Base-by-base conservation (phyloP, 176 grass and related monocot species). In the Zoysia pacifica region DNA sequence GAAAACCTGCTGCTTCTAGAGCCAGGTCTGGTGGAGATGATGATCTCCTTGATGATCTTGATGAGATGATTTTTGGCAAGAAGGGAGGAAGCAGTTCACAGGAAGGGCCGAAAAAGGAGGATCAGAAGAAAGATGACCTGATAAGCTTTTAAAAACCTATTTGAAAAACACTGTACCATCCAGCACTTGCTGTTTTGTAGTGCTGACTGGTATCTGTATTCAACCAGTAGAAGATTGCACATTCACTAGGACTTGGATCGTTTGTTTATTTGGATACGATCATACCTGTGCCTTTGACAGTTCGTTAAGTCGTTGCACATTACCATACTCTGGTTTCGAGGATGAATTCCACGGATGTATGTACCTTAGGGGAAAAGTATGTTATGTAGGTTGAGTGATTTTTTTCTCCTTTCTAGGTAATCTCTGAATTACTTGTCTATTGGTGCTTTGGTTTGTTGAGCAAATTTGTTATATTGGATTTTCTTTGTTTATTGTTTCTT, bases 41-140 rank as follows among this genome's bases (percentile, higher is more conserved):
- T 77, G 95, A 93, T 79, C 87, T 95, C 76, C 84, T 99, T 48
- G 87, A 91, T 84, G 92, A 95, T 78, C 87, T 94, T 0, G 96
- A 94, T 4, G 96, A 91, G 84, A 94, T 95, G 96, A 99, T 99
- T 69, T 97, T 97, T 74, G 91, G 91, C 50, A 97, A 94, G 85
- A 97, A 93, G 81, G 90, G 86, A 9, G 90, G 83, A 62, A 79
- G 84, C 69, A 91, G 90, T 37, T 86, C 86, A 44, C 82, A 90
- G 55, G 85, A 91, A 38, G 81, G 15, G 11, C 65, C 85, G 7
- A 84, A 89, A 87, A 86, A 86, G 62, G 79, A 91, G 49, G 86
- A 96, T 45, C 67, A 77, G 7, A 88, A 91, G 70, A 85, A 91
- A 36, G 86, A 91, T 88, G 90, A 99, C 84, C 86, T 99, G 50